Evolutionary conservation across 2,329 filamentous ascomycete genomes (phyloP).

Genomic region (Monosporascus sp.): DNA sequence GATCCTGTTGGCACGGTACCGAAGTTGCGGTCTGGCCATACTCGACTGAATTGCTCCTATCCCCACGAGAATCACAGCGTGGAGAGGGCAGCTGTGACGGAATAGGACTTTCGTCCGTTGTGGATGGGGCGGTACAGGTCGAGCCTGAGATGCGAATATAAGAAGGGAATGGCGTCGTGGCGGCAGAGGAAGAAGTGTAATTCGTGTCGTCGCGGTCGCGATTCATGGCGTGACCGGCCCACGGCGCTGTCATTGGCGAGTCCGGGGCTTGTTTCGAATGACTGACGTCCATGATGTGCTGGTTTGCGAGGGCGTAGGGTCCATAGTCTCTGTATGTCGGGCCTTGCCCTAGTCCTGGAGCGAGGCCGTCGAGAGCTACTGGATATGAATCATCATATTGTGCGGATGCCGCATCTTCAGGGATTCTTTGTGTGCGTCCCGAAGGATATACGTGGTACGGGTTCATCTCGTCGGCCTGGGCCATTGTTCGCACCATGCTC

Average conservation of each 20-base stretch:
- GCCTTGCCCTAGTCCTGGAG: background rate
- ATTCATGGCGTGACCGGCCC: background rate
- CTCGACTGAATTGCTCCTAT: background rate
- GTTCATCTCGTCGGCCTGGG: background rate
- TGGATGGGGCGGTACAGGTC: background rate
- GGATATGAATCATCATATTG: too few species aligned
- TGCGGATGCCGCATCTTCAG: background rate
- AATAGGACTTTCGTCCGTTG: background rate
- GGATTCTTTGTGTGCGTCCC: background rate
- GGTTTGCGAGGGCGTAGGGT: background rate
- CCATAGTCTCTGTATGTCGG: background rate
- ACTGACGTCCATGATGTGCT: background rate
- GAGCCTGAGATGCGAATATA: background rate
- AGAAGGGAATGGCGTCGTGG: background rate
- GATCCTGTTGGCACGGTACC: background rate
- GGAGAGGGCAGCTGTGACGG: conserved; percentile 1
- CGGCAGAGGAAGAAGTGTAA: background rate
- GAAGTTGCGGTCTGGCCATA: background rate
- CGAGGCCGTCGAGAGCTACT: too few species aligned
- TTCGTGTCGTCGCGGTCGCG: background rate
- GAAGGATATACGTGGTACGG: background rate
- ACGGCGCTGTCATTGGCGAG: background rate
- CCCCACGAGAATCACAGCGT: background rate
- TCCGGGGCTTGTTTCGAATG: background rate
- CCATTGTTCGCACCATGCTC: background rate